Evolutionary conservation across 306 rosid species (phyloP), one percentile per base, ranked within the genome.

Genomic region (Ormosia semicastrata): DNA sequence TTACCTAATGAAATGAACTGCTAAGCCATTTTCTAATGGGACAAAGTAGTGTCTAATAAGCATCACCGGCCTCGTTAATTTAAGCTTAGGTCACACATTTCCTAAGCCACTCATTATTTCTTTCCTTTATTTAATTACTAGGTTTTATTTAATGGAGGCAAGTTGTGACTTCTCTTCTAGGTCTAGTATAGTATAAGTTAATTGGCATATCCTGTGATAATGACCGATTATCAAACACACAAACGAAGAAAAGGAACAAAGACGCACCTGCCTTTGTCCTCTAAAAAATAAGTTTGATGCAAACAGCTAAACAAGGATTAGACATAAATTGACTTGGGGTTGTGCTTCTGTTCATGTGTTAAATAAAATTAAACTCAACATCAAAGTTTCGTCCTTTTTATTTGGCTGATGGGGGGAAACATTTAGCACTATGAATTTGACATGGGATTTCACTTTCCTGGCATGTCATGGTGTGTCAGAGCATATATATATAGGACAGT

Each of bases 201-300:
- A 64, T 34, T 8, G 53, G 56, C 74, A 65, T 43, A 46, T 79
- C 72, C 71, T 60, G 64, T 33, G 71, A 71, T 17, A 39, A 57
- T 17, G 78, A 70, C 64, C 17, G 32, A 47, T 43, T 46, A n/a
- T 66, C 18, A 32, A n/a, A 17, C 76, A 56, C 44, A 5, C 49
- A n/a, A 36, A 15, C 24, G 47, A 65, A 66, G 33, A 15, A 32
- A 69, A 54, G 33, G 24, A 41, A 58, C 49, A 56, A 43, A 17
- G 8, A 70, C 14, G 71, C 83, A 79, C 71, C 40, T 79, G 53
- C 64, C 3, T 59, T 36, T 79, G 83, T 70, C 77, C 50, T 59
- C 63, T 14, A 34, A 5, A 33, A 8, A 62, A 69, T n/a, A 33
- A 44, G 43, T 58, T 70, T 70, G 50, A 80, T 18, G 54, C 56